Percentiles rank a stretch among this genome's conserved stretches.
These are phyloP conservation scores for Termitomyces sp. DNA, from an alignment of 768 basidiomycete species.

Conservation along the genomic window DNA sequence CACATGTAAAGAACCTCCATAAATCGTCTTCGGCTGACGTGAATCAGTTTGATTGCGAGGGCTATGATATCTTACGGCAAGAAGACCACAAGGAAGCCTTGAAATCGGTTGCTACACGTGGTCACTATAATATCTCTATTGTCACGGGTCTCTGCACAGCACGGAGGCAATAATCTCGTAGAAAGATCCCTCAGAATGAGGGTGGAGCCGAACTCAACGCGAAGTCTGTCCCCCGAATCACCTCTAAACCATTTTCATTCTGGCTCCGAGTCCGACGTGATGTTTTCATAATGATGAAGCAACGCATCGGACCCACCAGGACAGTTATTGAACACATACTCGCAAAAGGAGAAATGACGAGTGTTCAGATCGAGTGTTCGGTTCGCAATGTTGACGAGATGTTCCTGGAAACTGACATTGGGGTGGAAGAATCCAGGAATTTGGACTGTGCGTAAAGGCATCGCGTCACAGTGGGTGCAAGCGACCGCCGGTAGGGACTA, in stretches of 20 bases:
- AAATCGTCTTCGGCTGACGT: conserved; percentile 6
- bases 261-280: not conserved
- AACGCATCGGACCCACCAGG: too few relatives aligned
- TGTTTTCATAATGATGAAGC: not conserved
- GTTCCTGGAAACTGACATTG: too few relatives aligned
- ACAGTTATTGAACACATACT: too few relatives aligned
- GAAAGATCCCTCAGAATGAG: not conserved
- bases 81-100: not conserved
- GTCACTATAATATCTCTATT: not conserved
- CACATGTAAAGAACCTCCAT: conserved; percentile 7
- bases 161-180: conserved; percentile 9
- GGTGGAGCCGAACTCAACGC: conserved; percentile 3
- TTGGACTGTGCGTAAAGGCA: too few relatives aligned
- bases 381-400: too few relatives aligned
- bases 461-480: too few relatives aligned
- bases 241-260: not conserved
- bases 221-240: not conserved
- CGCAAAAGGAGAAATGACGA: too few relatives aligned
- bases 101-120: conserved; percentile 5
- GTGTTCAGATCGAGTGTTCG: too few relatives aligned
- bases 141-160: conserved; percentile 4
- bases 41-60: conserved; percentile 3
- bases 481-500: too few relatives aligned
- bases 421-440: too few relatives aligned
- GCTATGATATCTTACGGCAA: too few relatives aligned